Conservation (phyloP, 2,329 filamentous ascomycete species). For the Epichloe uncinata region DNA sequence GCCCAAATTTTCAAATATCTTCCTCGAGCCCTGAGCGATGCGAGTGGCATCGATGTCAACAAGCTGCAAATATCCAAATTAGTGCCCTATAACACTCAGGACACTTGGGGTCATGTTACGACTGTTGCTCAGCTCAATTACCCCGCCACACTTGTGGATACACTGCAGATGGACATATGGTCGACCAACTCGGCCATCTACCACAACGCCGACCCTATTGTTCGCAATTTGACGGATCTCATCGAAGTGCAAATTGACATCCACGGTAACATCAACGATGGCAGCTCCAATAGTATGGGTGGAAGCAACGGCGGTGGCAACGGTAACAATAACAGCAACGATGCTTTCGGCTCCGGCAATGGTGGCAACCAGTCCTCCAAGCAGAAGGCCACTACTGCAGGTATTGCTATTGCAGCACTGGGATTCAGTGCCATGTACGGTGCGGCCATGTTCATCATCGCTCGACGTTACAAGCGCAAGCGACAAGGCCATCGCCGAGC, state of each 20-base stretch:
- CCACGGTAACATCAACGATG: constrained; percentile 23
- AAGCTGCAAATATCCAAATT: constrained; percentile 58
- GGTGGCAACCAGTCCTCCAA: constrained; percentile 41
- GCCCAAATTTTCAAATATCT: constrained; percentile 75
- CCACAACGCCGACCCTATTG: constrained; percentile 51
- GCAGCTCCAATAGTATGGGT: constrained; percentile 19
- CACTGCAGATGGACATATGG: constrained; percentile 55
- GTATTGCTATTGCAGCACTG: constrained; percentile 65
- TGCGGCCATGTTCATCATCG: constrained; percentile 87
- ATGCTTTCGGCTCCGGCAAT: constrained; percentile 28
- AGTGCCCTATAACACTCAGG: constrained; percentile 60
- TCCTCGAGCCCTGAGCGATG: constrained; percentile 56
- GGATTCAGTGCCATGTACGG: constrained; percentile 76
- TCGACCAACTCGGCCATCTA: constrained; percentile 64
- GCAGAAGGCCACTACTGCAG: constrained; percentile 48
- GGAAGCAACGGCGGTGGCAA: constrained; percentile 20
- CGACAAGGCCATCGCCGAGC: constrained; percentile 63
- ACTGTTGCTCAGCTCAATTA: constrained; percentile 60
- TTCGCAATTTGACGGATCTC: constrained; percentile 59
- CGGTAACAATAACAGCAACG: constrained; percentile 23
- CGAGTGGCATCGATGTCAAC: constrained; percentile 38
- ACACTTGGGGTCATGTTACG: constrained; percentile 66
- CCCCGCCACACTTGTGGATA: constrained; percentile 54
- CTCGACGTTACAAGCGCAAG: constrained; percentile 80
- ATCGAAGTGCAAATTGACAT: constrained; percentile 43